Percentiles rank a stretch among this genome's conserved stretches.
These are phyloP conservation scores for Ricinus communis DNA, from an alignment of 345 rosid genomes.

Conservation along the genomic window DNA sequence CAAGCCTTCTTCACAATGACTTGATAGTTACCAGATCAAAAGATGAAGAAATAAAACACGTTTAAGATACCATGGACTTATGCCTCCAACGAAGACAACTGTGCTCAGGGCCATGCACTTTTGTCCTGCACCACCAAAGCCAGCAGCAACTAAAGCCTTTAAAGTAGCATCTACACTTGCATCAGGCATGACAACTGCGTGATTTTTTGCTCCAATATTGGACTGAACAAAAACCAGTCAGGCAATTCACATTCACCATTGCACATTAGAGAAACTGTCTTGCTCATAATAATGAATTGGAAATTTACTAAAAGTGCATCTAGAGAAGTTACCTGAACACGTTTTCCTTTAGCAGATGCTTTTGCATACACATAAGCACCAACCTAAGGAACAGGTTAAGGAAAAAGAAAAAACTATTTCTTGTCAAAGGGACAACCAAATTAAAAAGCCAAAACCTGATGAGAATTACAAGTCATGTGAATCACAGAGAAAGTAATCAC, in stretches of 20 bases:
- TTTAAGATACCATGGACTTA: conserved; percentile 42
- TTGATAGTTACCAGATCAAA: background rate
- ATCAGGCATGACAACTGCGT: conserved; percentile 69
- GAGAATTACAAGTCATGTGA: background rate
- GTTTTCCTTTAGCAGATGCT: conserved; percentile 44
- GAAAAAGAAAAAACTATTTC: background rate
- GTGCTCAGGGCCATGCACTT: conserved; percentile 49
- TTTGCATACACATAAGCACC: conserved; percentile 36
- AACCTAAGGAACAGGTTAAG: conserved; percentile 24
- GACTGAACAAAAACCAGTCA: conserved; percentile 38
- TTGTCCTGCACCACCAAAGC: conserved; percentile 69
- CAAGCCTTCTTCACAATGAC: background rate
- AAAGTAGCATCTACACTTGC: conserved; percentile 58
- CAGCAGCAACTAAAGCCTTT: conserved; percentile 53
- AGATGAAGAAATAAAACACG: background rate
- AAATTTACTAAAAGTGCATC: background rate
- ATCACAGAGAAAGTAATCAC: background rate
- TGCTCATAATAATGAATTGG: conserved; percentile 1
- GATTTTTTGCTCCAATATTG: conserved; percentile 49
- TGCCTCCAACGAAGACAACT: conserved; percentile 58
- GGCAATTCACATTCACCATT: conserved; percentile 9
- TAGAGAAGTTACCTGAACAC: conserved; percentile 35
- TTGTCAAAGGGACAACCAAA: background rate
- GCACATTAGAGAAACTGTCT: background rate
- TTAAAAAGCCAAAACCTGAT: background rate